These are phyloP conservation scores for Trypanosoma melophagium DNA, from an alignment of 208 protist genomes.

Conservation along the genomic window DNA sequence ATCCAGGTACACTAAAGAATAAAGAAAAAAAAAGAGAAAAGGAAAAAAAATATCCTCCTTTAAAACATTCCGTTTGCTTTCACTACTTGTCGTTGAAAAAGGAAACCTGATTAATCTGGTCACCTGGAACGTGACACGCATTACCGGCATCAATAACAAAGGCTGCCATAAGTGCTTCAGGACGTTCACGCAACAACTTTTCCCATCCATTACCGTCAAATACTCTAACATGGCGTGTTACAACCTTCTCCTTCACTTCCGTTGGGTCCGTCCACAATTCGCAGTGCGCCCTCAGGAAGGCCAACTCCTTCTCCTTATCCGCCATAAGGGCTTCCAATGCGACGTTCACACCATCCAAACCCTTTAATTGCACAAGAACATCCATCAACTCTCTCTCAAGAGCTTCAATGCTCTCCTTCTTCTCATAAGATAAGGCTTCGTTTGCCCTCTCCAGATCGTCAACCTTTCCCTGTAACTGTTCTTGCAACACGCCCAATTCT, in stretches of 20 bases:
- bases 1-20: constrained; percentile 9
- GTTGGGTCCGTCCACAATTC: constrained; percentile 34
- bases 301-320: constrained; percentile 43
- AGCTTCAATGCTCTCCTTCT: constrained; percentile 6
- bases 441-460: constrained; percentile 2
- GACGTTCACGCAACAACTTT: constrained; percentile 41
- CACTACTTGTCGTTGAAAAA: constrained; percentile 29
- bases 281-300: constrained; percentile 32
- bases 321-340: constrained; percentile 16
- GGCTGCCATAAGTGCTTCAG: constrained; percentile 52
- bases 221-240: constrained; percentile 48
- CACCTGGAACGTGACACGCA: constrained; percentile 62
- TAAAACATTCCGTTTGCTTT: constrained; percentile 3
- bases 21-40: constrained; percentile 22
- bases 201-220: constrained; percentile 63
- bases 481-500: neutral
- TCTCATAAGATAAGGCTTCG: constrained; percentile 1
- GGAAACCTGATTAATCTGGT: constrained; percentile 46
- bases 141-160: constrained; percentile 70
- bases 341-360: constrained; percentile 13
- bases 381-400: constrained; percentile 26
- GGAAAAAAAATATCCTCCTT: too few species aligned
- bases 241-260: constrained; percentile 44
- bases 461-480: constrained; percentile 2
- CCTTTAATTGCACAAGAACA: constrained; percentile 28